Evolutionary conservation across 2,329 filamentous ascomycete species (phyloP), one percentile per base, ranked within the genome.

Genomic region (Orbilia ellipsospora): DNA sequence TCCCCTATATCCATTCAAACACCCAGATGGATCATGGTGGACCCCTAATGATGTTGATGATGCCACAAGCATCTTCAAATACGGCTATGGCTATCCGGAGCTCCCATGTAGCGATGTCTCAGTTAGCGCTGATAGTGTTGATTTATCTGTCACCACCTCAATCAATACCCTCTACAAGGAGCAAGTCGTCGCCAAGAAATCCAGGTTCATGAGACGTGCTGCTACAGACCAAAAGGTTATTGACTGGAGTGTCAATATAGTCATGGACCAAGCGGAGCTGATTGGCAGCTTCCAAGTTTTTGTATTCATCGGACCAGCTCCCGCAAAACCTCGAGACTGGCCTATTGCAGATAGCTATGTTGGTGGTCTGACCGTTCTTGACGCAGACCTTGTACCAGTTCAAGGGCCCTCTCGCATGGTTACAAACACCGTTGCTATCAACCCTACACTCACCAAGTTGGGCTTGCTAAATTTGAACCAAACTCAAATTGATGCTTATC

Each of bases 61-160:
- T 36, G 78, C 74, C 20, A 31, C 50, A 18, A 65, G 51, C 8
- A 78, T 79, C 45, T 79, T 57, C 57, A 57, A 40, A 4, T 77
- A 78, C n/a, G 78, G 78, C 8, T 79, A 79, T 31, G 73, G 67
- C 23, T 79, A 78, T 66, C 76, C 78, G 1, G 78, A 79, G 54
- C 68, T 79, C 12, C 78, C 78, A 8, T 48, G 62, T 12, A 28
- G 66, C 4, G 68, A 69, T 26, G 26, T 62, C 5, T 51, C 31
- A 12, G n/a, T 31, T 20, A 52, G 28, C 18, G 5, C 42, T 0
- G 36, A 48, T 0, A 63, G 60, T 4, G 69, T 79, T 8, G 50
- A 64, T 15, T 7, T 16, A 8, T 79, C 75, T 44, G 45, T 67
- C 16, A 69, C 62, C 7, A 50, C 8, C 6, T 44, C 68, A 51